Evolutionary conservation across 1,284 basidiomycete species (phyloP), one percentile per base, ranked within the genome.

Genomic region (Pseudozyma pruni): DNA sequence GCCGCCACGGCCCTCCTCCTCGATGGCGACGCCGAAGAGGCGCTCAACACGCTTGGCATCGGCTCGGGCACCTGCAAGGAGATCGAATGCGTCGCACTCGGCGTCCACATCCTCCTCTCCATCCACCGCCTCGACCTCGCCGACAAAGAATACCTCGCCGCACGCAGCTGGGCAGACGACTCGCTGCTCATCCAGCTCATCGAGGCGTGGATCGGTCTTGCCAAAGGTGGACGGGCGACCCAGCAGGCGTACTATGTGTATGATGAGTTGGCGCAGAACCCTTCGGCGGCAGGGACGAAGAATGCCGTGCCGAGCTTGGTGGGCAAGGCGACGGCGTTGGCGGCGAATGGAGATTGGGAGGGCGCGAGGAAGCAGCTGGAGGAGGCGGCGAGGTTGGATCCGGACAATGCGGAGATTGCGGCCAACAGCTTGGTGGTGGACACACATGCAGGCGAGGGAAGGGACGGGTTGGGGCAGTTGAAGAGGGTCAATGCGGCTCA

Each of bases 201-300:
- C 57, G 80, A 82, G 54, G 80, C 80, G 2, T 79, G 76, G 76
- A 66, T 82, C 17, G 80, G 78, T 5, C 61, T 82, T 2, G 62
- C 64, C 33, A 62, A 67, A 23, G 80, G 80, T 16, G 80, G 80
- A 0, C 53, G 79, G 0, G 31, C 70, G n/a, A 74, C 79, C 2
- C 80, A 82, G 33, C 80, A 82, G 44, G 79, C 80, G 1, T 82
- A 75, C 58, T 82, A 82, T 45, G 79, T 82, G 4, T 82, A 78
- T 55, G 80, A 82, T 41, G 80, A 82, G 58, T 47, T 82, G 19
- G 76, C 77, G n/a, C 77, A 79, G 47, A 77, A 74, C 45, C 76
- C 77, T 0, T 29, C 32, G 8, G 52, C 66, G 1, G 66, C 68
- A 0, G 64, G 70, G 1, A 71, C 72, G 9, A 19, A 44, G 29